Evolutionary conservation across 1,139 yeast species (phyloP).

Genomic region (Suhomyces yuchorum): DNA sequence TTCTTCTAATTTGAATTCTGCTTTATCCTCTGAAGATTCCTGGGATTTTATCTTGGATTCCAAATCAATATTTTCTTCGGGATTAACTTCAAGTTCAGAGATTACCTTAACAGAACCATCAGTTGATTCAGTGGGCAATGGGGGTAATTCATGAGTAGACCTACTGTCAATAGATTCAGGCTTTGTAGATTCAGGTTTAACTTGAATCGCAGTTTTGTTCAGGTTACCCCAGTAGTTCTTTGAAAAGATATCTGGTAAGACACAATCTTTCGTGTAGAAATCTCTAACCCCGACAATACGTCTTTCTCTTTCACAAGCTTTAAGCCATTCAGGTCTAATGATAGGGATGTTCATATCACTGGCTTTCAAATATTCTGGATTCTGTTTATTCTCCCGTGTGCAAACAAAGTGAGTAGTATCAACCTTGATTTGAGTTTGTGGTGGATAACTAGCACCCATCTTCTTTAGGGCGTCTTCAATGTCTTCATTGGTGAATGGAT

Average conservation of each 20-base stretch:
- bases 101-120: not conserved
- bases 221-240: slow-evolving; percentile 41
- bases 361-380: slow-evolving; percentile 73
- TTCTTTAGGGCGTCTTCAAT: slow-evolving; percentile 61
- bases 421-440: slow-evolving; percentile 71
- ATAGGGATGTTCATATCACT: slow-evolving; percentile 87
- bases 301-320: slow-evolving; percentile 89
- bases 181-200: not conserved
- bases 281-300: slow-evolving; percentile 92
- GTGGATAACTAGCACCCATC: slow-evolving; percentile 80
- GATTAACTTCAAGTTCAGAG: not conserved
- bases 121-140: slow-evolving; percentile 6
- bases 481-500: slow-evolving; percentile 59
- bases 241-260: slow-evolving; percentile 49
- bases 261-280: slow-evolving; percentile 62
- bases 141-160: slow-evolving; percentile 2
- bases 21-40: not conserved
- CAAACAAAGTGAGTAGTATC: slow-evolving; percentile 95
- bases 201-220: not conserved
- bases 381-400: slow-evolving; percentile 60
- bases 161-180: not conserved
- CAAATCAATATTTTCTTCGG: slow-evolving; percentile 1
- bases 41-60: not conserved
- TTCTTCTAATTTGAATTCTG: not conserved
- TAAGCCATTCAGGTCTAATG: slow-evolving; percentile 95